phyloP scores from a whole-genome alignment of 73 alveolate species.

The Paramecium sexaurelia region DNA sequence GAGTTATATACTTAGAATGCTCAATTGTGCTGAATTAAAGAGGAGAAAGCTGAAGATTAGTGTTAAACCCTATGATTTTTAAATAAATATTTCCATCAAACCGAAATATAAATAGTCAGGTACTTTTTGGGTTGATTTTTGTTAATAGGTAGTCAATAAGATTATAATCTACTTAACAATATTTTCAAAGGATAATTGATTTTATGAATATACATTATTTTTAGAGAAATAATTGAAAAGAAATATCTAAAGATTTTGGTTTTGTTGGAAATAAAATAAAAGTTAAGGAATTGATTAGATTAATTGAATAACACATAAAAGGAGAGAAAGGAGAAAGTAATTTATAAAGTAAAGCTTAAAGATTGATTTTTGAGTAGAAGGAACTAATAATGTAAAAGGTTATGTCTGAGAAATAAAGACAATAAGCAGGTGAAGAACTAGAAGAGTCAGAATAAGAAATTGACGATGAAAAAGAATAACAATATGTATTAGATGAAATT shows the following conservation, averaged over 20 bases:
- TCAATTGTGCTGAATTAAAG: conserved; percentile 48
- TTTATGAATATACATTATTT: not conserved
- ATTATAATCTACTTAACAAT: not conserved
- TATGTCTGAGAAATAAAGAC: conserved; percentile 9
- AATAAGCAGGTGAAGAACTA: conserved; percentile 35
- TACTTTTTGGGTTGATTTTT: conserved; percentile 23
- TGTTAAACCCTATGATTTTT: conserved; percentile 53
- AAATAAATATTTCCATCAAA: not conserved
- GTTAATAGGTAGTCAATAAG: conserved; percentile 10
- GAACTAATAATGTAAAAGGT: conserved; percentile 38
- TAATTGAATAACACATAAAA: not conserved
- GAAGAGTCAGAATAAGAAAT: conserved; percentile 30
- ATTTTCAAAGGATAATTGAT: not conserved
- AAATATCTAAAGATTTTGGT: not conserved
- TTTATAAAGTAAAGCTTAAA: conserved; percentile 14
- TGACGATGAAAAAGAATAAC: conserved; percentile 53
- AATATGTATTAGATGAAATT: conserved; percentile 44
- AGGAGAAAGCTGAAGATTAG: conserved; percentile 23
- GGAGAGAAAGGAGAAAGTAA: conserved; percentile 13
- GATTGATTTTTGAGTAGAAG: not conserved
- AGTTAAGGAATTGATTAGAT: not conserved
- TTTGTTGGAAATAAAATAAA: conserved; percentile 43
- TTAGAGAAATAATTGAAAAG: conserved; percentile 16
- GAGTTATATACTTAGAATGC: not conserved
- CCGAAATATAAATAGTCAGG: conserved; percentile 18